Base-by-base conservation (phyloP, 2,329 filamentous ascomycete species). In the Lomentospora prolificans region DNA sequence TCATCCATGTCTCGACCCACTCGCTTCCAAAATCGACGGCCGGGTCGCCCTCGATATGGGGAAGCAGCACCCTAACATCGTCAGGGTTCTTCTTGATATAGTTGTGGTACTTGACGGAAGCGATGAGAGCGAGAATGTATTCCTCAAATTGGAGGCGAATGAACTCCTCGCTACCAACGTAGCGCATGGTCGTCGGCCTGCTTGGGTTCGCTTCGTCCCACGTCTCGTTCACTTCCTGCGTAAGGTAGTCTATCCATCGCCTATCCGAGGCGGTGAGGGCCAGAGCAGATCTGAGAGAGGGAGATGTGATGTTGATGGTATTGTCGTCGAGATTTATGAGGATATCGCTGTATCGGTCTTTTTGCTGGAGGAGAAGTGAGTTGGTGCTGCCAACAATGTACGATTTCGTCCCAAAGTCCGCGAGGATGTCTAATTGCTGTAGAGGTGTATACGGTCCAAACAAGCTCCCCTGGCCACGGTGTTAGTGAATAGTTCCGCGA, bases 381-480 rank as follows among this genome's bases (percentile, higher is more conserved):
- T 99, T 99, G 36, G 94, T 99, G 61, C 91, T 96, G 60, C 94
- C 94, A 57, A 99, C 91, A 55, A 99, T 87, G 65, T 97, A 99
- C 1, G 92, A 96, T 72, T 96, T 97, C 19, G 94, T 97, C 44
- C 90, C 89, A 63, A 90, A 85, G 70, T 97, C 92, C 54, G 92
- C 92, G 41, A 99, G 80, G 62, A 96, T 80, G 68, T 99, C 92
- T 57, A 99, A 83, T 71, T 96, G 91, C 70, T 99, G 94, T 17
- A 99, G 76, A 17, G 94, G 94, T 1, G 94, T 99, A 66, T 99
- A 99, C 0, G 94, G 94, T 2, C 94, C 92, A 67, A 96, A 97
- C 58, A 99, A 80, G 67, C 90, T 94, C 58, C 94, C 94, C 84
- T 90, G 59, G 3, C 36, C 19, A n/a, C 14, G 55, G 48, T 4